These are phyloP conservation scores for Apiotrichum veenhuisii DNA, from an alignment of 1,284 basidiomycete species.

Conservation along the genomic window DNA sequence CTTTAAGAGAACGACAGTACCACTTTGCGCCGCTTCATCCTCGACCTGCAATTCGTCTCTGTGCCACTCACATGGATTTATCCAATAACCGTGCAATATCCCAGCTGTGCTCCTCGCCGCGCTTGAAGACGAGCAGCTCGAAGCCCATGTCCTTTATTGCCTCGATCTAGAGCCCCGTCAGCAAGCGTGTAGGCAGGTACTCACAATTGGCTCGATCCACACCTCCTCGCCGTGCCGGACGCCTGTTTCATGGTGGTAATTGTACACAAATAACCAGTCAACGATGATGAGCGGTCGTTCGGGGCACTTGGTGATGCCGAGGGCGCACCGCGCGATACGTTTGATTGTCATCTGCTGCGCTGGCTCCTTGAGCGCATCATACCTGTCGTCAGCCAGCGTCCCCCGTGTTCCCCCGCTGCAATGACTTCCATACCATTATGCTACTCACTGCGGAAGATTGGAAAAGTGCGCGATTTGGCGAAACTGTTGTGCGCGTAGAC, in stretches of 20 bases:
- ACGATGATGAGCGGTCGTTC: slow-evolving; percentile 33
- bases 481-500: slow-evolving; percentile 34
- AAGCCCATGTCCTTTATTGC: neutral
- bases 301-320: slow-evolving; percentile 25
- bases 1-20: too few species aligned
- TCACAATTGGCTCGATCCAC: slow-evolving; percentile 30
- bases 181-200: neutral
- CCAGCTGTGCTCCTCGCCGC: neutral
- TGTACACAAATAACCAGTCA: slow-evolving; percentile 33
- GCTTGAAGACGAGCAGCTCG: neutral
- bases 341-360: slow-evolving; percentile 13
- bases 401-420: too few species aligned
- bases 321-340: slow-evolving; percentile 27
- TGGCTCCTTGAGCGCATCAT: slow-evolving; percentile 10
- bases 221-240: slow-evolving; percentile 28
- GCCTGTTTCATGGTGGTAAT: slow-evolving; percentile 13
- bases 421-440: neutral
- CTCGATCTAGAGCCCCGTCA: neutral
- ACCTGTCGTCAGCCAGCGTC: neutral
- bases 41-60: too few species aligned
- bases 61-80: slow-evolving; percentile 3
- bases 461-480: slow-evolving; percentile 30
- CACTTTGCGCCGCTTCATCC: too few species aligned
- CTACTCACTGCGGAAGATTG: neutral
- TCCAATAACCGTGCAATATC: neutral